Evolutionary conservation across 805 yeast species (phyloP).

Genomic region (Saccharomycopsis guyanensis): DNA sequence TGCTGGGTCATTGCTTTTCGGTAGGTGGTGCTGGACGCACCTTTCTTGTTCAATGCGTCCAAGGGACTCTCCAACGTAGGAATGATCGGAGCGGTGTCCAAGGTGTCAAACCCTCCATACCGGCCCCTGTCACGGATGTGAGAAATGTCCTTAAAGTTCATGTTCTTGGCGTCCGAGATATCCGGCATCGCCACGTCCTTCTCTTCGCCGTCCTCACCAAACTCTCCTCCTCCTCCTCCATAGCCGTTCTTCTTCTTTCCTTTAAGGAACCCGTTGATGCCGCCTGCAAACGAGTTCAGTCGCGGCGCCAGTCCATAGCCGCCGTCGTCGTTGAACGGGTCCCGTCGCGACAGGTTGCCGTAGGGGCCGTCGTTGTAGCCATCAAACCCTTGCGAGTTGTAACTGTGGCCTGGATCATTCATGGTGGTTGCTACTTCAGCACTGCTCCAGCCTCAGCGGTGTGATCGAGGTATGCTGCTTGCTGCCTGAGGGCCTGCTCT

Average conservation of each 20-base stretch:
- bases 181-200: constrained; percentile 29
- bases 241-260: constrained; percentile 4
- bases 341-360: constrained; percentile 8
- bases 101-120: constrained; percentile 41
- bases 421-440: too few species aligned
- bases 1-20: constrained; percentile 63
- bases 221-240: constrained; percentile 22
- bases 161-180: constrained; percentile 29
- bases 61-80: constrained; percentile 57
- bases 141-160: constrained; percentile 59
- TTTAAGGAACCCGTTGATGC: constrained; percentile 23
- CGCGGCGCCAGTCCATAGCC: constrained; percentile 4
- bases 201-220: constrained; percentile 28
- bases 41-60: constrained; percentile 24
- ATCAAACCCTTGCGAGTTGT: not conserved
- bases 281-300: constrained; percentile 16
- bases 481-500: too few species aligned
- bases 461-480: too few species aligned
- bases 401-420: too few species aligned
- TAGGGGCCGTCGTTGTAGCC: constrained; percentile 12
- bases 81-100: constrained; percentile 66
- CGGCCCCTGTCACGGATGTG: constrained; percentile 61
- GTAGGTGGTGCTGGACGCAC: constrained; percentile 42
- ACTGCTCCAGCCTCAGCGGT: too few species aligned
- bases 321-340: constrained; percentile 6